Conservation (phyloP, 352 stramenopile genomes). For the Pilasporangium apinafurcum region DNA sequence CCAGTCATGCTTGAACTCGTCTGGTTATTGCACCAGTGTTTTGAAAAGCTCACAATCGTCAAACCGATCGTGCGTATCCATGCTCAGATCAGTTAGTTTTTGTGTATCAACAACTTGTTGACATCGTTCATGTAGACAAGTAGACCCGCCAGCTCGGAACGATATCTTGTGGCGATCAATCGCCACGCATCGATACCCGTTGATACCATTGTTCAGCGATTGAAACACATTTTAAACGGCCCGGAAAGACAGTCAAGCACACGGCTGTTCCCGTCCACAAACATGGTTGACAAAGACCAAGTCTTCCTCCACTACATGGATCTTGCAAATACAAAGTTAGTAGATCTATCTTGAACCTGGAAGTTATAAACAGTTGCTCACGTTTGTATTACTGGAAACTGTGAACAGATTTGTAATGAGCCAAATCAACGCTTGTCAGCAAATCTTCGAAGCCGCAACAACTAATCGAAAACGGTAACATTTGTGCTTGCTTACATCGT, state of each 20-base stretch:
- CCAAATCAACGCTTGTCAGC: constrained; percentile 32
- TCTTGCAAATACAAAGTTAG: constrained; percentile 17
- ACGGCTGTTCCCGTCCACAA: constrained; percentile 11
- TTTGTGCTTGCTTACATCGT: not conserved
- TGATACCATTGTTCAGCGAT: constrained; percentile 14
- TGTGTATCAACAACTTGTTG: not conserved
- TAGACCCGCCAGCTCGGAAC: constrained; percentile 72
- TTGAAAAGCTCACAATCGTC: constrained; percentile 52
- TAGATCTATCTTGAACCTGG: not conserved
- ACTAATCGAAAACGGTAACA: constrained; percentile 16
- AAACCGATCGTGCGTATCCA: constrained; percentile 44
- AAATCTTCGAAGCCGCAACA: constrained; percentile 22
- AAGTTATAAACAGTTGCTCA: not conserved
- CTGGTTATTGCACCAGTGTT: constrained; percentile 59
- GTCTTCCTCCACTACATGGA: constrained; percentile 43
- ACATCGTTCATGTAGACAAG: constrained; percentile 36
- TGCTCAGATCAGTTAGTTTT: not conserved
- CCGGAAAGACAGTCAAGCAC: not conserved
- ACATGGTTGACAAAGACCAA: constrained; percentile 10
- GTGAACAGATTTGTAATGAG: constrained; percentile 10
- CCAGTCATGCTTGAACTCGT: constrained; percentile 53
- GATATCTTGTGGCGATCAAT: constrained; percentile 46
- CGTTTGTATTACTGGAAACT: not conserved
- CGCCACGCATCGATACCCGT: constrained; percentile 12
- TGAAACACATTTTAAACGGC: constrained; percentile 11